These are phyloP conservation scores for Boletus sp. DNA, from an alignment of 1,284 basidiomycete genomes.

Conservation along the genomic window DNA sequence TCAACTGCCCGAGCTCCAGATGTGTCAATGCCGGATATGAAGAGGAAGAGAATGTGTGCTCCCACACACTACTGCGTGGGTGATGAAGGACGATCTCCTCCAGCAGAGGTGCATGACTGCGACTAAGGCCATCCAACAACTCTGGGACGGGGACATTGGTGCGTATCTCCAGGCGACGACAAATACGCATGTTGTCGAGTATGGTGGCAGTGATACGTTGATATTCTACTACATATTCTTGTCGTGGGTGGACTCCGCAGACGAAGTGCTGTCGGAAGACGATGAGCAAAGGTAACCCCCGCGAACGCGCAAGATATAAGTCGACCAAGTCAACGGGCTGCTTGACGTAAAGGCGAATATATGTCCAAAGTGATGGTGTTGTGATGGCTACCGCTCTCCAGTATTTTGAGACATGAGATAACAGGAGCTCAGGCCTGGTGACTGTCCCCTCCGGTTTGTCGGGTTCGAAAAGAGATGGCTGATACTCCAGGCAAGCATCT, in stretches of 20 bases:
- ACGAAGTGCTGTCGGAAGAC: slow-evolving; percentile 25
- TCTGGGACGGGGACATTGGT: slow-evolving; percentile 28
- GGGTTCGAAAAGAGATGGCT: not conserved
- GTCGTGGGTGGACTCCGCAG: slow-evolving; percentile 20
- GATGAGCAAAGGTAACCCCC: slow-evolving; percentile 23
- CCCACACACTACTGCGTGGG: slow-evolving; percentile 13
- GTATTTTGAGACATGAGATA: slow-evolving; percentile 31
- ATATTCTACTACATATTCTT: slow-evolving; percentile 21
- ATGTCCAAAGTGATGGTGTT: slow-evolving; percentile 27
- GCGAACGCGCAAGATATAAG: slow-evolving; percentile 28
- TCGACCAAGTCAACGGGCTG: slow-evolving; percentile 28
- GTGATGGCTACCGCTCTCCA: slow-evolving; percentile 27
- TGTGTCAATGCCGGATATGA: slow-evolving; percentile 24
- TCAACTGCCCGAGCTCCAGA: slow-evolving; percentile 23
- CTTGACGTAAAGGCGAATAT: slow-evolving; percentile 24
- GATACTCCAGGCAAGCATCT: not conserved
- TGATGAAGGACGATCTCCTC: slow-evolving; percentile 26
- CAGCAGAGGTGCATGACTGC: slow-evolving; percentile 24
- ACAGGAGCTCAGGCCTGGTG: slow-evolving; percentile 23
- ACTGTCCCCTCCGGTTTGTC: slow-evolving; percentile 9
- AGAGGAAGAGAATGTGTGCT: slow-evolving; percentile 20
- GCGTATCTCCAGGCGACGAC: slow-evolving; percentile 26
- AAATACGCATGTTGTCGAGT: slow-evolving; percentile 26
- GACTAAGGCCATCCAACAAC: slow-evolving; percentile 23
- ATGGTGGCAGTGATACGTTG: slow-evolving; percentile 22